Percentiles rank a stretch among this genome's conserved stretches.
Conservation (phyloP, 2,329 filamentous ascomycete species). For the Colletotrichum higginsianum region DNA sequence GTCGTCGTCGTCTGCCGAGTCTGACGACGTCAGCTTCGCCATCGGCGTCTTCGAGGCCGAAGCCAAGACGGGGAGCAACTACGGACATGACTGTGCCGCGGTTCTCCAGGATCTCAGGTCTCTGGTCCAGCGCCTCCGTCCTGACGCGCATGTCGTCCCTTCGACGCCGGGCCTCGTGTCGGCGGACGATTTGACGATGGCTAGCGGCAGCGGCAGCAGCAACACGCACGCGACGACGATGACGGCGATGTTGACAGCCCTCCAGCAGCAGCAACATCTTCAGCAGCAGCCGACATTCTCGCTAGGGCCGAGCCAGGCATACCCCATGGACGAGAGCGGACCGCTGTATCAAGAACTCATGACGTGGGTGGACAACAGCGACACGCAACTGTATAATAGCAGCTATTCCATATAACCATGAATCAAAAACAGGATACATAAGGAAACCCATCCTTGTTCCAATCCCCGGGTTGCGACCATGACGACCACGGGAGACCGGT, state of each 20-base stretch:
- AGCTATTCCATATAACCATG: conserved; percentile 31
- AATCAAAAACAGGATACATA: not conserved
- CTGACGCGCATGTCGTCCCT: conserved; percentile 24
- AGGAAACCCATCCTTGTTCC: not conserved
- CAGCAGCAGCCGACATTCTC: conserved; percentile 22
- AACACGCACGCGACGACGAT: conserved; percentile 15
- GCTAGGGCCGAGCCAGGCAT: not conserved
- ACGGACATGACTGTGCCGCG: conserved; percentile 55
- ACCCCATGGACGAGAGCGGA: conserved; percentile 49
- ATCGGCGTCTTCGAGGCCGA: conserved; percentile 59
- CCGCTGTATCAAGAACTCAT: conserved; percentile 55
- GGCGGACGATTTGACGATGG: conserved; percentile 10
- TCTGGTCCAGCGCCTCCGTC: conserved; percentile 54
- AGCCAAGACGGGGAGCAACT: conserved; percentile 54
- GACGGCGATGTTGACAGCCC: not conserved
- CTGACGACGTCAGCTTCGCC: conserved; percentile 56
- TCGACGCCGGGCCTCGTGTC: conserved; percentile 10
- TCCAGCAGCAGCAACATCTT: not conserved
- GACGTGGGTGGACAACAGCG: conserved; percentile 56
- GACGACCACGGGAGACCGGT: too few relatives aligned
- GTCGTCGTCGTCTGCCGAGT: conserved; percentile 44
- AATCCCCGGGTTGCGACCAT: too few relatives aligned
- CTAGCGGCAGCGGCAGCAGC: conserved; percentile 2
- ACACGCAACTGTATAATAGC: conserved; percentile 39
- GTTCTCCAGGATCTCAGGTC: conserved; percentile 56